Base-by-base conservation (phyloP, 2,329 filamentous ascomycete genomes). In the Teratosphaeriaceae sp. region DNA sequence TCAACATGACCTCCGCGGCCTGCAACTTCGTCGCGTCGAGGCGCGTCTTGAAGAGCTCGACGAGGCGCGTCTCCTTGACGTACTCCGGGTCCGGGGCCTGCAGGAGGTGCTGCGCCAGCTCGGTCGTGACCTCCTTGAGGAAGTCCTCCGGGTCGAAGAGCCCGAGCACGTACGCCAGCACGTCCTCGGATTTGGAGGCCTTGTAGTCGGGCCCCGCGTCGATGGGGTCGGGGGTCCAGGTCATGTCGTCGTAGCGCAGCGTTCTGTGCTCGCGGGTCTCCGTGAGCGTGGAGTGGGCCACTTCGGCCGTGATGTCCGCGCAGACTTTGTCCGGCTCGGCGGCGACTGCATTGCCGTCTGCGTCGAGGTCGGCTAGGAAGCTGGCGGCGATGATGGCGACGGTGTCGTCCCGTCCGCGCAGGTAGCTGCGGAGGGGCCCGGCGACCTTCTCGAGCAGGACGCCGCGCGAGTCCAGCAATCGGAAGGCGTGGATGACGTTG, bases 1-100 rank as follows among this genome's bases (percentile, higher is more conserved):
- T 86, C 44, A 98, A 78, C 92, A 98, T 98, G 56, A 98, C 92
- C 60, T 98, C 90, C 64, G 89, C 96, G 38, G 86, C 85, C 61
- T 97, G 92, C 35, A 98, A 70, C 13, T 87, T 81, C 21, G 78
- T 75, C 52, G 96, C 88, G 19, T 90, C 90, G 44, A 96, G 89
- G 7, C 89, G 81, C 48, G 86, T 76, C 68, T 96, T 96, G 46
- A 98, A 75, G 8, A 97, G 75, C 44, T 90, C 82, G 5, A 97
- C 74, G 3, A 96, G 85, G 43, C 85, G 83, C 42, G 86, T 78
- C 64, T 86, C 92, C 62, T 88, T 88, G 46, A 84, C 76, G 54
- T 88, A 94, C 19, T 78, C 73, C 1, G 63, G 58, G 15, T 76
- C 71, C 47, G 83, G 82, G 36, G 78, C 79, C 45, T 72, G 70